Conservation (phyloP, 139 green algal genomes). For the Zygnema circumcarinatum region DNA sequence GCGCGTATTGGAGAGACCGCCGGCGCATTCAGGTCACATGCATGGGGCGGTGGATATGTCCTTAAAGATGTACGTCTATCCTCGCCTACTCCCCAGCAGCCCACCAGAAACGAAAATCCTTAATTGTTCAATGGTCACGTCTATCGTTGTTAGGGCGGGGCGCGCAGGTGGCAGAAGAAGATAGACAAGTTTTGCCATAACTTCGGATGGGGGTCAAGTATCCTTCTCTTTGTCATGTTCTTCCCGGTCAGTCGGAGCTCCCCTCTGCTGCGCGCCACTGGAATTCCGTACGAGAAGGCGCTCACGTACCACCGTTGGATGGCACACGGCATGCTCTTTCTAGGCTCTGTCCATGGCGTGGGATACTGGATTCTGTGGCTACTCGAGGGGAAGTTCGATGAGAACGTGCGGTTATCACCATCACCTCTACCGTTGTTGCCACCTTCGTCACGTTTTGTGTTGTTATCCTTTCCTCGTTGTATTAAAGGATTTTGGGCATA, state of each 20-base stretch:
- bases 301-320: conserved; percentile 3
- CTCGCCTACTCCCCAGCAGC: too few relatives aligned
- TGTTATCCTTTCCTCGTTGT: too few relatives aligned
- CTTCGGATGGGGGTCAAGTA: too few relatives aligned
- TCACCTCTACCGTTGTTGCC: too few relatives aligned
- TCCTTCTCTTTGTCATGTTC: too few relatives aligned
- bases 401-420: conserved; percentile 3
- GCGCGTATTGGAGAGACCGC: neutral
- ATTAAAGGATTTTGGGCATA: too few relatives aligned
- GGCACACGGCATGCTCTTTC: neutral
- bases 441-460: too few relatives aligned
- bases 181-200: too few relatives aligned
- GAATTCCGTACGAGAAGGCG: neutral
- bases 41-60: neutral
- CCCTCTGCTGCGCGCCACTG: neutral
- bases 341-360: neutral
- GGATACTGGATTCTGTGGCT: neutral
- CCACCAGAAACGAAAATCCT: too few relatives aligned
- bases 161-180: too few relatives aligned
- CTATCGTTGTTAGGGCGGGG: too few relatives aligned
- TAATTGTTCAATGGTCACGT: neutral
- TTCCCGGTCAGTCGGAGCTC: conserved; percentile 15
- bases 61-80: neutral
- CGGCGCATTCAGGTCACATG: neutral
- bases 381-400: neutral